Evolutionary conservation across 768 basidiomycete species (phyloP), one percentile per base, ranked within the genome.

Genomic region (Mycena vitilis): DNA sequence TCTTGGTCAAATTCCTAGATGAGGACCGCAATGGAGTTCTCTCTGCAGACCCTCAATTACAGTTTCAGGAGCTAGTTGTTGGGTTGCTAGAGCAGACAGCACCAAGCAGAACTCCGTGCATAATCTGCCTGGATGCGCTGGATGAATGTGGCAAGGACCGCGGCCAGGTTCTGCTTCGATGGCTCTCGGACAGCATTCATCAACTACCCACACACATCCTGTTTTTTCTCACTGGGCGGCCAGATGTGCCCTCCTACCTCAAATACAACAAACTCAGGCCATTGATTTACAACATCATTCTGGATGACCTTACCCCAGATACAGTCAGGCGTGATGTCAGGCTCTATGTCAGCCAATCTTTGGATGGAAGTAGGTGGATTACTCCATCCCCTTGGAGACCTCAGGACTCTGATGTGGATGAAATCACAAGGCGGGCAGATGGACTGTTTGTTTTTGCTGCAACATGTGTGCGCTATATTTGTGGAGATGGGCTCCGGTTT

Each of bases 211-310:
- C 12, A 1, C 15, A 55, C 30, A 44, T 67, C 12, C 60, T 23
- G 0, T 67, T 67, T 48, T 67, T 67, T 25, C 52, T 67, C 0
- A 67, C 66, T 20, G 66, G 66, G 7, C 58, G 66, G 4, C 66
- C 66, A 42, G 59, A 67, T 48, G 66, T 67, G 47, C 66, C 66
- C 1, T 63, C 62, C 15, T 63, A 63, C 42, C 30, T 63, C 22
- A 48, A 56, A 9, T 47, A 45, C 37, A n/a, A 55, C 22, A 47
- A 20, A 4, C 44, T 63, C 8, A 2, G 9, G 7, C 11, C 36
- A 4, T 6, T 63, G 1, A 47, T 55, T 34, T 34, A 47, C 25
- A n/a, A 36, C 2, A 55, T 63, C 0, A 16, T 15, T 5, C 62
- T 63, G 15, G 53, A 55, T 37, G 30, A 55, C 0, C 6, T 63